Evolutionary conservation across 768 basidiomycete genomes (phyloP).

Genomic region (Tylopilus plumbeoviolaceoides): DNA sequence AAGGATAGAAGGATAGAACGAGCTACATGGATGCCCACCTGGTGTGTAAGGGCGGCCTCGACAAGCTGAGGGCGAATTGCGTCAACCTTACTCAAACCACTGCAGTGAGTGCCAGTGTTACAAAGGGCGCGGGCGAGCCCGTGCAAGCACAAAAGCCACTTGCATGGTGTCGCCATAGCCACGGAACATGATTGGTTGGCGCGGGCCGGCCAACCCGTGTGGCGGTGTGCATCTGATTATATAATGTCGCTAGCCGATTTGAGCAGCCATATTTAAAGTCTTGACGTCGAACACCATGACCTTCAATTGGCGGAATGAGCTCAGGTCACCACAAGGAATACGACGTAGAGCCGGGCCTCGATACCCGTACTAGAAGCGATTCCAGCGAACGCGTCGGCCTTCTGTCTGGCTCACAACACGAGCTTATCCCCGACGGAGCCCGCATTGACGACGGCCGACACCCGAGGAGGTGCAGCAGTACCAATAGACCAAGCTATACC

Average conservation of each 20-base stretch:
- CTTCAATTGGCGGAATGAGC: conserved; percentile 3
- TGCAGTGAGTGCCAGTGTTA: too few species aligned
- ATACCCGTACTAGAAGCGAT: conserved; percentile 1
- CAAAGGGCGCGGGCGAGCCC: too few species aligned
- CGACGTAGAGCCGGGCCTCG: conserved; percentile 40
- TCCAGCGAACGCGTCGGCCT: conserved; percentile 35
- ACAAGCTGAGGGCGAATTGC: too few species aligned
- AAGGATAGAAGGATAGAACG: too few species aligned
- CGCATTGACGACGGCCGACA: background rate
- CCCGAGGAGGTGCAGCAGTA: conserved; percentile 14
- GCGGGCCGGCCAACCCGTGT: background rate
- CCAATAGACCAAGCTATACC: conserved; percentile 12
- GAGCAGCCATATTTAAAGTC: background rate
- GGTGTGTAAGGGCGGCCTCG: too few species aligned
- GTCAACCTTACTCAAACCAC: too few species aligned
- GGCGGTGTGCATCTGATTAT: background rate
- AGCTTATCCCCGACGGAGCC: conserved; percentile 6
- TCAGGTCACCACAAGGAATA: conserved; percentile 21
- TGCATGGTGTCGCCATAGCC: too few species aligned
- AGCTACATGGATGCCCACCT: too few species aligned
- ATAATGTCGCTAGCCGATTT: background rate
- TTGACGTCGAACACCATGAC: background rate
- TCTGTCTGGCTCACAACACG: conserved; percentile 27
- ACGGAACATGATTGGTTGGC: too few species aligned
- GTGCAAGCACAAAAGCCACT: too few species aligned